Evolutionary conservation across 202 grass and related monocot genomes (phyloP), one percentile per base, ranked within the genome.

Genomic region (Panicum virgatum): DNA sequence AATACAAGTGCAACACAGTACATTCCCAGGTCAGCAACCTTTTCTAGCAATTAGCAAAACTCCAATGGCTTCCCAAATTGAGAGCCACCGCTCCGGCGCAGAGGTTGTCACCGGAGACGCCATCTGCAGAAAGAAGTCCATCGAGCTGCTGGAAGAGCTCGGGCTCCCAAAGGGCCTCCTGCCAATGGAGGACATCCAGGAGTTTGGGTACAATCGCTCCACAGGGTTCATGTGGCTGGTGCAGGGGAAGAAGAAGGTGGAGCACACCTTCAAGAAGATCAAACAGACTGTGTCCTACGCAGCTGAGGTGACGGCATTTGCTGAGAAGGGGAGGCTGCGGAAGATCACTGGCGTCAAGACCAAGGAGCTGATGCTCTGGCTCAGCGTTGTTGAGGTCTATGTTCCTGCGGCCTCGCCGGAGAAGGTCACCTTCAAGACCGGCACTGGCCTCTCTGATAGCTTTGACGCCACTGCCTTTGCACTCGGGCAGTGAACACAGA

Each of bases 221-320:
- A 75, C 56, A 0, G 40, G 67, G 23, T 86, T 86, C 57, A 65
- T 80, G 43, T 86, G 84, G 84, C 60, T 86, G 11, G 2, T 71
- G 58, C 84, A 86, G 10, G 26, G 62, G 53, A 91, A 83, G 78
- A 80, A 86, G 48, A 80, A 80, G 50, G 52, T 72, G 2, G 76
- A 80, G 7, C 68, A 86, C 45, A 86, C 45, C 12, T 86, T 86
- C 59, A 81, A 66, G 20, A 86, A 81, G 76, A 86, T 86, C n/a
- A 81, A 81, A 12, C 67, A 73, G 20, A 57, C 27, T 0, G 67
- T 86, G 34, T 75, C 67, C 1, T 86, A 86, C 0, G 67, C 51
- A 0, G 1, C 53, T 4, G 45, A 86, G 67, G 82, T 67, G 47
- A 81, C 84, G 0, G 30, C 29, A 30, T 30, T 30, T 30, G 29